phyloP scores from a whole-genome alignment of 352 stramenopile species.

The Pythium sp. region DNA sequence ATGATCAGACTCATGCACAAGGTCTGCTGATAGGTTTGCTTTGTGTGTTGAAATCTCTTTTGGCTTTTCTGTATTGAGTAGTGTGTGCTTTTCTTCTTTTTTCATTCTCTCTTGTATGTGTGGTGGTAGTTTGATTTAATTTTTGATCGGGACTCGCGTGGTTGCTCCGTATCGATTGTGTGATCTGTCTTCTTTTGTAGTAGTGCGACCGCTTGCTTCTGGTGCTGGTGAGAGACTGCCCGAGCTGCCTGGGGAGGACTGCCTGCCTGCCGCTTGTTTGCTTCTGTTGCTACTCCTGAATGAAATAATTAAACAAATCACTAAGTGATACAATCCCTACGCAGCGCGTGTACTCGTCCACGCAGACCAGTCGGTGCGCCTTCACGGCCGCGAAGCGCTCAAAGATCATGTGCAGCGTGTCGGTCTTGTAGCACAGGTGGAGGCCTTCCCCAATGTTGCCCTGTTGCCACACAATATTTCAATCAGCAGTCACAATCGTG shows the following conservation, averaged over 20 bases:
- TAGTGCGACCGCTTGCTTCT: not conserved
- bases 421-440: conserved; percentile 85
- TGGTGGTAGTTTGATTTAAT: not conserved
- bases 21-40: not conserved
- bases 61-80: conserved; percentile 16
- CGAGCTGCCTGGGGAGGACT: not conserved
- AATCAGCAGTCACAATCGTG: not conserved
- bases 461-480: conserved; percentile 21
- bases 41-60: conserved; percentile 4
- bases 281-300: conserved; percentile 48
- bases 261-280: not conserved
- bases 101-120: conserved; percentile 4
- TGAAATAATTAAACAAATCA: conserved; percentile 91
- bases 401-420: conserved; percentile 90
- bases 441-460: conserved; percentile 78
- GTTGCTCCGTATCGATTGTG: not conserved
- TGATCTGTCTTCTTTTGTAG: not conserved
- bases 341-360: conserved; percentile 81
- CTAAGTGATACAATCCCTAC: conserved; percentile 85
- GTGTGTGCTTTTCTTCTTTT: not conserved
- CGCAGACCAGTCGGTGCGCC: conserved; percentile 82
- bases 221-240: not conserved
- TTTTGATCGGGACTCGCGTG: not conserved
- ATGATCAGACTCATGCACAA: not conserved
- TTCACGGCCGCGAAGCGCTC: conserved; percentile 85